Evolutionary conservation across 768 basidiomycete genomes (phyloP), one percentile per base, ranked within the genome.

Genomic region (Neoboletus subvelutipes): DNA sequence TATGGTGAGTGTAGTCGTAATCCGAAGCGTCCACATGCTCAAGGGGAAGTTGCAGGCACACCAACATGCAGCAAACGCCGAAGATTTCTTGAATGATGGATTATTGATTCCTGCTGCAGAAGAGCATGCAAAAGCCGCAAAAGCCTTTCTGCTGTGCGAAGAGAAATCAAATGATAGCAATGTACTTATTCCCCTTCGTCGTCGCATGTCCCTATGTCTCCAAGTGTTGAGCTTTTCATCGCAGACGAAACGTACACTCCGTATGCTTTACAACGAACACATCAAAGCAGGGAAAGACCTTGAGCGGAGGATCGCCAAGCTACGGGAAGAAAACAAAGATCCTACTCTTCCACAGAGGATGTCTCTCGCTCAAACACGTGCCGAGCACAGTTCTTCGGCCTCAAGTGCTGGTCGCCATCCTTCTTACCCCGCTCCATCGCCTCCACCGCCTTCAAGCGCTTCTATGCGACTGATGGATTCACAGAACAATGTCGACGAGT

Each of bases 1-100:
- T 64, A 70, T 77, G 37, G 83, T 83, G 66, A 75, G 73, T 52
- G 3, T 41, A 1, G 11, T 26, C 13, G 24, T 49, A 40, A 58
- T 41, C 13, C 11, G n/a, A 28, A 4, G 4, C 28, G n/a, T 41
- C 18, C 22, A 29, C 49, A 18, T 18, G 11, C 33, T 67, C 60
- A 31, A 53, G 53, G 31, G 43, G 52, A 45, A 39, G 31, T n/a
- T 20, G 24, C 69, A 92, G 90, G 90, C 91, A 22, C 88, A 93
- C 70, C 84, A 87, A 64, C 89, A 92, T 72, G 87, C 87, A 52
- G 85, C 86, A 17, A 88, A 87, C 64, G 90, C 90, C 36, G 90
- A 92, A 50, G 89, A 92, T 56, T 83, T 81, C 64, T 67, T 80
- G 45, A 78, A 77, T 13, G 80, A 83, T 56, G 91, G 91, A 13